Evolutionary conservation across 1,284 basidiomycete genomes (phyloP).

Genomic region (Leccinum subatratum): DNA sequence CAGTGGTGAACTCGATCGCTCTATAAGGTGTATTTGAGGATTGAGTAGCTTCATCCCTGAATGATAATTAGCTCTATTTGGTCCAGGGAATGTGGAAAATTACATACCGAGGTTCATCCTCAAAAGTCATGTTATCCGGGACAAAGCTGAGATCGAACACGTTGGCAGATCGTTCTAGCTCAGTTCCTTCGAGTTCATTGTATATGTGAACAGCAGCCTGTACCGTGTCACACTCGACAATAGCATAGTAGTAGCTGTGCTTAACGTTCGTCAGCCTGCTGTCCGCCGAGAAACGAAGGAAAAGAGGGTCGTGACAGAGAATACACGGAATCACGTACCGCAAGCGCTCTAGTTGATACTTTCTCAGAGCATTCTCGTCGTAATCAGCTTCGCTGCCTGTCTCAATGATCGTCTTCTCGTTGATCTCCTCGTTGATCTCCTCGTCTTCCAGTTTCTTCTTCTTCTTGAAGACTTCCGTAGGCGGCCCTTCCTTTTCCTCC

Average conservation of each 20-base stretch:
- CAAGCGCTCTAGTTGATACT: conserved; percentile 91
- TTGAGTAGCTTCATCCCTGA: conserved; percentile 79
- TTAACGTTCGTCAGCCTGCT: conserved; percentile 8
- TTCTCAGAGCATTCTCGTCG: conserved; percentile 84
- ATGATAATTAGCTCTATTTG: conserved; percentile 1
- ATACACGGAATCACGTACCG: conserved; percentile 48
- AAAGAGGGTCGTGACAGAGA: background rate
- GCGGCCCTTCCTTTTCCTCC: conserved; percentile 90
- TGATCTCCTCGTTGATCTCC: conserved; percentile 63
- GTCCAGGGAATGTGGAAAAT: background rate
- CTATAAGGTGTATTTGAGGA: conserved; percentile 66
- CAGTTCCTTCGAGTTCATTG: conserved; percentile 87
- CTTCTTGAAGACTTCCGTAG: conserved; percentile 76
- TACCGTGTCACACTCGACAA: conserved; percentile 83
- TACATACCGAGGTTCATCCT: conserved; percentile 67
- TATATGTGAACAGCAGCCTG: conserved; percentile 80
- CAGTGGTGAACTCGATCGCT: conserved; percentile 88
- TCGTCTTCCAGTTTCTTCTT: conserved; percentile 36
- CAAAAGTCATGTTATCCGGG: conserved; percentile 89
- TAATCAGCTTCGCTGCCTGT: conserved; percentile 67
- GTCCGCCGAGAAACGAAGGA: background rate
- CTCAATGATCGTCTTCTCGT: conserved; percentile 66
- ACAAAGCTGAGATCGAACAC: conserved; percentile 94
- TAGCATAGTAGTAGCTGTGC: conserved; percentile 90
- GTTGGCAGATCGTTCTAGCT: conserved; percentile 96